Percentiles rank a stretch among this genome's conserved stretches.
Conservation (phyloP, 164 flowering plant genomes). For the Saururus chinensis region DNA sequence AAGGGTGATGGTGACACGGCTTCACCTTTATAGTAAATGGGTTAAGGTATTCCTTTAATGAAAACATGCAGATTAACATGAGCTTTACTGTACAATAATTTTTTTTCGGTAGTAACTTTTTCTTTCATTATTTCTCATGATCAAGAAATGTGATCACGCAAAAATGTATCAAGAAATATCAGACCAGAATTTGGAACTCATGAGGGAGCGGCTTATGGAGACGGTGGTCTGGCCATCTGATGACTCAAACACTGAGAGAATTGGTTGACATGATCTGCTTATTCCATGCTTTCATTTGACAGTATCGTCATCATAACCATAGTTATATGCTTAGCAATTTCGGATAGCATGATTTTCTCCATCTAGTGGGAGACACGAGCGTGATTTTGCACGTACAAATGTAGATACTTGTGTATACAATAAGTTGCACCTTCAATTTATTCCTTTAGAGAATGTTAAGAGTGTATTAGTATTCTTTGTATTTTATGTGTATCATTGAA, state of each 20-base stretch:
- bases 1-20: conserved; percentile 93
- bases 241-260: conserved; percentile 43
- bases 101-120: neutral
- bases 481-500: neutral
- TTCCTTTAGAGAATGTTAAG: neutral
- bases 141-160: conserved; percentile 29
- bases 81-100: too few species aligned
- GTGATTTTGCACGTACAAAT: neutral
- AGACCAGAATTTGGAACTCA: conserved; percentile 83
- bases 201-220: conserved; percentile 86
- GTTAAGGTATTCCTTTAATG: conserved; percentile 40
- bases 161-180: conserved; percentile 46
- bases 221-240: conserved; percentile 34
- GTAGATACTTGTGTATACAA: neutral
- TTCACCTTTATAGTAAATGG: conserved; percentile 91
- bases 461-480: too few species aligned
- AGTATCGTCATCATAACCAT: neutral
- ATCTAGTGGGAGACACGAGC: neutral
- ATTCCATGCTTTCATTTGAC: neutral
- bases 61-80: neutral
- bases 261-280: conserved; percentile 26
- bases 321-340: neutral
- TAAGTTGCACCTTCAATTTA: neutral
- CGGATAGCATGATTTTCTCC: neutral
- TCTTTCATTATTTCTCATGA: conserved; percentile 3